Base-by-base conservation (phyloP, 2,329 filamentous ascomycete species). In the Fusarium cyanostomum region DNA sequence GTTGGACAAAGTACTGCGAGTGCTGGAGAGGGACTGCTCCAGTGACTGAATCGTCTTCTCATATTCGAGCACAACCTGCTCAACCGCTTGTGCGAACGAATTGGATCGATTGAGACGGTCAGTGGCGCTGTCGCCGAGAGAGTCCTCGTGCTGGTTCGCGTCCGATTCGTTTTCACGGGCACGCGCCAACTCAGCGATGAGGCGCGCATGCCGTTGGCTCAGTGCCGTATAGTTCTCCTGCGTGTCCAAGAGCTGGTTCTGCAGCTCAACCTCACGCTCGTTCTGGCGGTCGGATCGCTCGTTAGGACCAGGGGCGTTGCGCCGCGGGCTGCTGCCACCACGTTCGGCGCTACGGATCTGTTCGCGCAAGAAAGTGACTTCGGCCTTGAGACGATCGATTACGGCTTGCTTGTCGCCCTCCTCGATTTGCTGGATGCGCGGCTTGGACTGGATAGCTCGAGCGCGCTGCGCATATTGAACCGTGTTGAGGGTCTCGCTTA, bases 11-110 rank as follows among this genome's bases (percentile, higher is more conserved):
- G 92, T 92, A 30, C 91, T 84, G 55, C 95, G 87, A 1, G 95
- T 98, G 71, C 88, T 95, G 1, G 94, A 94, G 12, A 99, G 85
- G 2, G 94, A 97, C 46, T 93, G 89, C 76, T 99, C 95, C 13
- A 99, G 84, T 50, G 87, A 90, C 75, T 98, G 94, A 45, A 99
- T 99, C 0, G 96, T 99, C 83, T 96, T 98, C 76, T 99, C 96
- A 74, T 99, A 99, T 77, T 99, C 95, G 44, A 98, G 81, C 4
- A 99, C 92, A 18, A 99, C 92, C 72, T 96, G 92, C 72, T 99
- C 95, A 16, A 99, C 94, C 26, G 94, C 94, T 74, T 96, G 91
- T 2, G 94, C 94, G 73, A 99, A 98, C 0, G 92, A 96, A 74
- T 96, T 97, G 15, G 96, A 99, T 35, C 95, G 89, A 74, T 97